Base-by-base conservation (phyloP, 2,329 filamentous ascomycete species). In the Xylaria sp. region DNA sequence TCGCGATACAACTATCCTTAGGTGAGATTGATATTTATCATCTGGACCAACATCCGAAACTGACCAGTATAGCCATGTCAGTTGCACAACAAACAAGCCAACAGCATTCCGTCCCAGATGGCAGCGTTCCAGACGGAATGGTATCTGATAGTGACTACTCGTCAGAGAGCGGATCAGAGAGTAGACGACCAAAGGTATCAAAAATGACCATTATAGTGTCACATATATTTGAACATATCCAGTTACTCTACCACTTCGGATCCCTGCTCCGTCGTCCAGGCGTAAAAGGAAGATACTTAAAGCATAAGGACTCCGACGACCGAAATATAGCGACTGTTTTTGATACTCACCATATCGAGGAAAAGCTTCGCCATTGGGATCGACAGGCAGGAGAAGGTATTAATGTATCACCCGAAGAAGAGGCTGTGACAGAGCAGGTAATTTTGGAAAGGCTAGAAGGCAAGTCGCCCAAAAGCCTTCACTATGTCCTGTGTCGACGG, bases 351-450 rank as follows among this genome's bases (percentile, higher is more conserved):
- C 48, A 53, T 30, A 53, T 53, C 11, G 48, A 53, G 21, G 48
- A 53, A 14, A 53, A 53, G 24, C 24, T 53, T 30, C 48, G 48
- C 48, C 48, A 53, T 53, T 53, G 48, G 48, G 21, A 53, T 21
- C 21, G 48, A 53, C 21, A 53, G 24, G 48, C 48, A 53, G 24
- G 7, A 53, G 48, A 21, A 12, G 48, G 24, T 39, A 9, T 39
- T 39, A 39, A 39, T 39, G 6, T 39, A 39, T 27, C 24, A 27
- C 24, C 24, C 24, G 24, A 27, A 27, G 24, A 27, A 27, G 24
- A 27, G 24, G 2, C 24, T 27, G 24, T 27, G 24, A 27, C 24
- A 2, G 24, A 27, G 24, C 24, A 27, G 24, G 24, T 27, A 27
- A 27, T 27, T 4, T 27, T 4, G 24, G 24, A 27, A 27, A 27